These are phyloP conservation scores for Pulicaria dysenterica DNA, from an alignment of 129 eudicot species.

Conservation along the genomic window DNA sequence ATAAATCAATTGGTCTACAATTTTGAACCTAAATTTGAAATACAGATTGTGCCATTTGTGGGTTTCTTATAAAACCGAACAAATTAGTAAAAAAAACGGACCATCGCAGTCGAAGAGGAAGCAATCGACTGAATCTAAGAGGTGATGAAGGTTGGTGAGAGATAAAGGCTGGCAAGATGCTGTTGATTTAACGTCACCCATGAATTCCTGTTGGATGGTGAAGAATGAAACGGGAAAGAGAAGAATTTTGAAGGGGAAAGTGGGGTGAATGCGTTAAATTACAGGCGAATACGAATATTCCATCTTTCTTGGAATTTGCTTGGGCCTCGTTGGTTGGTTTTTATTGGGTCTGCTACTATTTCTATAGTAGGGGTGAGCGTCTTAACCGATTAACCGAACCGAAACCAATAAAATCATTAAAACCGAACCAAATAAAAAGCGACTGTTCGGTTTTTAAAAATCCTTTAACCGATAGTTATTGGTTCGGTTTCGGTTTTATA, in stretches of 20 bases:
- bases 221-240: neutral
- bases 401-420: too few relatives aligned
- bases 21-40: neutral
- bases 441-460: too few relatives aligned
- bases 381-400: too few relatives aligned
- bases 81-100: constrained; percentile 3
- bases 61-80: too few relatives aligned
- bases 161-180: constrained; percentile 38
- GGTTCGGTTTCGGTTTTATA: too few relatives aligned
- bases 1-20: neutral
- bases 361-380: too few relatives aligned
- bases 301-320: neutral
- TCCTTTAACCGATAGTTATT: too few relatives aligned
- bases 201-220: constrained; percentile 1
- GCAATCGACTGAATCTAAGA: constrained; percentile 76
- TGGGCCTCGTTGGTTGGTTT: neutral
- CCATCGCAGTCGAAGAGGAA: constrained; percentile 98
- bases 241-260: neutral
- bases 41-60: neutral
- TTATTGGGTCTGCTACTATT: neutral
- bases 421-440: too few relatives aligned
- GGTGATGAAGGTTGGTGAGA: constrained; percentile 35
- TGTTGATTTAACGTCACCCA: constrained; percentile 35
- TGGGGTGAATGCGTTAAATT: neutral
- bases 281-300: constrained; percentile 14